Conservation (phyloP, 2,329 filamentous ascomycete species). For the Talaromyces islandicus region DNA sequence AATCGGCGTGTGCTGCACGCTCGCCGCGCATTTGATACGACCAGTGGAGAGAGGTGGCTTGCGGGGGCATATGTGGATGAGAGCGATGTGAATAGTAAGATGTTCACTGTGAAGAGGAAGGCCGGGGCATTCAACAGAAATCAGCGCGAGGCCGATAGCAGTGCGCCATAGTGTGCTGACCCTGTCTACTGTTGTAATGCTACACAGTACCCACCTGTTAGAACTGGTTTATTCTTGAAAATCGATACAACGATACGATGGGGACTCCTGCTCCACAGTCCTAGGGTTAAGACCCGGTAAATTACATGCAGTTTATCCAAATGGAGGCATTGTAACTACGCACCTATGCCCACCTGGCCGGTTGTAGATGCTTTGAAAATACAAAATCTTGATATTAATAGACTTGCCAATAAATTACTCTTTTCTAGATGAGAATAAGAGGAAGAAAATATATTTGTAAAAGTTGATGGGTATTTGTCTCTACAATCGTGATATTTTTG, state of each 20-base stretch:
- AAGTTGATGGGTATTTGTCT: slow-evolving; percentile 4
- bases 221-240: background rate
- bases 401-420: background rate
- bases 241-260: background rate
- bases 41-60: slow-evolving; percentile 67
- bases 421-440: background rate
- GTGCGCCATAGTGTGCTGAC: background rate
- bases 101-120: slow-evolving; percentile 7
- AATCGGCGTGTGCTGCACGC: slow-evolving; percentile 84
- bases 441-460: background rate
- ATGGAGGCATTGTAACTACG: background rate
- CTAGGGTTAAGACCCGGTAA: background rate
- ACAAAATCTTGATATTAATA: background rate
- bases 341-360: background rate
- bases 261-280: background rate
- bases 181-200: background rate
- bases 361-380: no score
- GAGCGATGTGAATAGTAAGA: slow-evolving; percentile 46
- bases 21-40: slow-evolving; percentile 63
- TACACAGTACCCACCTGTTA: background rate
- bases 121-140: background rate
- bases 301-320: background rate
- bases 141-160: background rate
- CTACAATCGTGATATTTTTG: background rate
- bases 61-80: slow-evolving; percentile 77